Evolutionary conservation across 106 monocot genomes (phyloP), one percentile per base, ranked within the genome.

Genomic region (Iris macrosiphon): DNA sequence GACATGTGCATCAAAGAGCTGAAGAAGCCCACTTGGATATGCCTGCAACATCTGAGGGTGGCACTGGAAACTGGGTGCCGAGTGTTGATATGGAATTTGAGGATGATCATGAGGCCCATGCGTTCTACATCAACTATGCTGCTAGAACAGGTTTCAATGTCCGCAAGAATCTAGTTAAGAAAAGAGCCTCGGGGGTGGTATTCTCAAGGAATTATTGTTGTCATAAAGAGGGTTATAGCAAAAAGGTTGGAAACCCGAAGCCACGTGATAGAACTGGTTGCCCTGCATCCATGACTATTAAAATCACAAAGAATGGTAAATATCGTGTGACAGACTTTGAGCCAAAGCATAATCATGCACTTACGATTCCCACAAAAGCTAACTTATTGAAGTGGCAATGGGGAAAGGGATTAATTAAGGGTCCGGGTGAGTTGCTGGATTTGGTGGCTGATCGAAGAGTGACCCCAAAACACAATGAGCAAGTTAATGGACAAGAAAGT

Each of bases 1-100:
- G 56, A 46, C 17, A 4, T 30, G 4, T 35, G 56, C 55, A 47
- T 45, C 29, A 16, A 32, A 37, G 18, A 20, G 1, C 33, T 10
- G 33, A 11, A 24, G 56, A 46, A 6, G 32, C 0, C 26, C 31
- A 33, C 45, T 19, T 19, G 33, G 44, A 21, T 26, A 31, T 28
- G 0, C 2, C 47, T 30, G 43, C 7, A 25, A 9, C 27, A 32
- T 4, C 24, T 0, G 25, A 9, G 24, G 35, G 15, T 40, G 33
- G 6, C 15, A 27, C 7, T 43, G 75, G 49, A 50, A 46, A 30
- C 37, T 62, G 56, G 55, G 65, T 70, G 40, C 80, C 75, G 11
- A 80, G 54, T 31, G 37, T 81, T 52, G 75, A 37, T 31, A 75
- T 75, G 75, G 71, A 71, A 49, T 81, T 75, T 67, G 80, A 71